Conservation (phyloP, 768 basidiomycete genomes). For the Leccinum boreale region DNA sequence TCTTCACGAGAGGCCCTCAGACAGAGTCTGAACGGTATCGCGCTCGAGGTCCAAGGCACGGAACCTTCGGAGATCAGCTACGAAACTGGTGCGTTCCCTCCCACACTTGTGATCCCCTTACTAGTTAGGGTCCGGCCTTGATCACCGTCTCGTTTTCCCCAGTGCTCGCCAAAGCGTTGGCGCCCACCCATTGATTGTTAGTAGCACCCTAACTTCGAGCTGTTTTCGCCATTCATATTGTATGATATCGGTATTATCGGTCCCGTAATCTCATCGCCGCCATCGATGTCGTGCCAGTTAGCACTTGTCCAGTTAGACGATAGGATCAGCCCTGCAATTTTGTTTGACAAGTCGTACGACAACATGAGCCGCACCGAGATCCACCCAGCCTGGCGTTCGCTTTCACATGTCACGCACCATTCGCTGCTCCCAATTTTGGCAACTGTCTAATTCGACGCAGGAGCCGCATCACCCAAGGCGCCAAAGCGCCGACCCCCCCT, state of each 20-base stretch:
- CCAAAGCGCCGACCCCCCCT: not conserved
- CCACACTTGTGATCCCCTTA: not conserved
- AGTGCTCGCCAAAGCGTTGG: constrained; percentile 22
- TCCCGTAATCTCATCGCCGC: not conserved
- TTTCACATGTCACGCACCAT: constrained; percentile 1
- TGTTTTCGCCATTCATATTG: not conserved
- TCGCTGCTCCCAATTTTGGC: not conserved
- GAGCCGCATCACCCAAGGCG: not conserved
- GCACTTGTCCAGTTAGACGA: not conserved
- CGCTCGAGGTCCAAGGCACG: constrained; percentile 82
- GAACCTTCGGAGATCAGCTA: constrained; percentile 70
- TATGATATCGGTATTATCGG: not conserved
- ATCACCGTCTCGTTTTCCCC: not conserved
- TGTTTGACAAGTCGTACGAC: not conserved
- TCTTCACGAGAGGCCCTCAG: constrained; percentile 82
- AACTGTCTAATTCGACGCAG: not conserved
- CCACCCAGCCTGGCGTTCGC: not conserved
- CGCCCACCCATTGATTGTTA: constrained; percentile 12
- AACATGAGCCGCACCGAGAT: not conserved
- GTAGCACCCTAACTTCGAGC: not conserved
- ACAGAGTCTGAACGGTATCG: constrained; percentile 69
- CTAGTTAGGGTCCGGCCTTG: not conserved
- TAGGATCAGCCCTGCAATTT: not conserved
- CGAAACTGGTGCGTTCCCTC: constrained; percentile 56
- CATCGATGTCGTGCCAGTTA: not conserved